Base-by-base conservation (phyloP, 495 filamentous ascomycete species). In the Podospora fimiseda region DNA sequence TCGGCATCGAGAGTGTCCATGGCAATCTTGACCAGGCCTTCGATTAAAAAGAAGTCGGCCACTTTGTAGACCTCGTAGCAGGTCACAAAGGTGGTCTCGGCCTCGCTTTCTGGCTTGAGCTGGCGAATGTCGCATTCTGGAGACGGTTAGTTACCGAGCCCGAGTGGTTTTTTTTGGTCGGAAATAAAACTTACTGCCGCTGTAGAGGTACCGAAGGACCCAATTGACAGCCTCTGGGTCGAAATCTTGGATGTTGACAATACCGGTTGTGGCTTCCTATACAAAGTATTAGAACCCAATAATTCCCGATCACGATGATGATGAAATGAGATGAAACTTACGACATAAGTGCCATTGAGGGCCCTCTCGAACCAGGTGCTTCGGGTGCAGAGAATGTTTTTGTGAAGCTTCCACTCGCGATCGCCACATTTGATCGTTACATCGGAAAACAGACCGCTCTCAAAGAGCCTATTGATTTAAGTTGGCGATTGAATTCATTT, bases 301-400 rank as follows among this genome's bases (percentile, higher is more conserved):
- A n/a, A n/a, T n/a, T n/a, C n/a, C n/a, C n/a, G n/a, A n/a, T n/a
- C n/a, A n/a, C n/a, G n/a, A n/a, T n/a, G n/a, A n/a, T n/a, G n/a
- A n/a, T n/a, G n/a, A n/a, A n/a, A n/a, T n/a, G n/a, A n/a, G n/a
- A n/a, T n/a, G n/a, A n/a, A n/a, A n/a, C n/a, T n/a, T n/a, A n/a
- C n/a, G n/a, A n/a, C n/a, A n/a, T n/a, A 67, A 1, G 18, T 38
- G 0, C 64, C 64, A 3, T 27, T 59, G 5, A 65, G 55, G 6
- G 62, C 64, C 51, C 55, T 60, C 18, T 63, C 39, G 39, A 67
- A 67, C 60, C 62, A 67, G 8, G 30, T 20, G 43, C 56, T 60
- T 16, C 64, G 60, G 22, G 62, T 50, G 54, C 62, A 67, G 16
- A 67, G 48, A 4, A 67, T 67, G 49, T 56, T 60, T 20, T 63